Evolutionary conservation across 2,329 filamentous ascomycete species (phyloP).

Genomic region (Fusarium sp.): DNA sequence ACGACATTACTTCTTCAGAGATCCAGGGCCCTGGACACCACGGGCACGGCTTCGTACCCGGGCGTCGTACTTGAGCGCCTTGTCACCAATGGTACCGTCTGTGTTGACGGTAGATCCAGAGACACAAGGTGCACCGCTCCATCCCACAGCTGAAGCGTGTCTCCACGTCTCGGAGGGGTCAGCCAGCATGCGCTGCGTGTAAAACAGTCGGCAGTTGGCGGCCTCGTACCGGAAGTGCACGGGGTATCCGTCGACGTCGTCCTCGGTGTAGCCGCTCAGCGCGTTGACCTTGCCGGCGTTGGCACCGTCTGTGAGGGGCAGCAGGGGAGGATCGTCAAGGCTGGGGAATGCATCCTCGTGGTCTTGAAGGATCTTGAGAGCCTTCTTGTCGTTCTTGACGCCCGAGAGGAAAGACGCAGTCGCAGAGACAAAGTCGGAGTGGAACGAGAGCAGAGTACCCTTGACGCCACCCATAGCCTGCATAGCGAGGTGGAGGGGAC

Average conservation of each 20-base stretch:
- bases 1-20: slow-evolving; percentile 25
- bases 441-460: slow-evolving; percentile 53
- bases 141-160: slow-evolving; percentile 26
- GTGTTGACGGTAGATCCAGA: slow-evolving; percentile 32
- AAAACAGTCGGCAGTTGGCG: slow-evolving; percentile 71
- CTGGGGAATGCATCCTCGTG: slow-evolving; percentile 29
- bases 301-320: slow-evolving; percentile 50
- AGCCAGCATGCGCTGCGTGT: slow-evolving; percentile 64
- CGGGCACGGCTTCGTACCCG: slow-evolving; percentile 36
- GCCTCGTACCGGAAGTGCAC: slow-evolving; percentile 71
- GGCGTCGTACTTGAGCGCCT: slow-evolving; percentile 30
- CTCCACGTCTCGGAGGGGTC: slow-evolving; percentile 66
- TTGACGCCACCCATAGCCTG: slow-evolving; percentile 76
- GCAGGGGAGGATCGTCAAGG: slow-evolving; percentile 26
- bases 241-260: slow-evolving; percentile 40
- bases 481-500: slow-evolving; percentile 65
- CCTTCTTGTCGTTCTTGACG: slow-evolving; percentile 23
- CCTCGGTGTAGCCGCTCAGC: slow-evolving; percentile 33
- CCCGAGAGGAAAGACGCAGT: slow-evolving; percentile 12
- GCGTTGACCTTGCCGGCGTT: slow-evolving; percentile 37
- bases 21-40: slow-evolving; percentile 31
- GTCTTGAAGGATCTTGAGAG: slow-evolving; percentile 12
- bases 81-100: slow-evolving; percentile 31
- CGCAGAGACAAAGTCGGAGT: slow-evolving; percentile 22
- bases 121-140: slow-evolving; percentile 33